Base-by-base conservation (phyloP, 2,329 filamentous ascomycete genomes). In the Myriosclerotinia duriaeana region DNA sequence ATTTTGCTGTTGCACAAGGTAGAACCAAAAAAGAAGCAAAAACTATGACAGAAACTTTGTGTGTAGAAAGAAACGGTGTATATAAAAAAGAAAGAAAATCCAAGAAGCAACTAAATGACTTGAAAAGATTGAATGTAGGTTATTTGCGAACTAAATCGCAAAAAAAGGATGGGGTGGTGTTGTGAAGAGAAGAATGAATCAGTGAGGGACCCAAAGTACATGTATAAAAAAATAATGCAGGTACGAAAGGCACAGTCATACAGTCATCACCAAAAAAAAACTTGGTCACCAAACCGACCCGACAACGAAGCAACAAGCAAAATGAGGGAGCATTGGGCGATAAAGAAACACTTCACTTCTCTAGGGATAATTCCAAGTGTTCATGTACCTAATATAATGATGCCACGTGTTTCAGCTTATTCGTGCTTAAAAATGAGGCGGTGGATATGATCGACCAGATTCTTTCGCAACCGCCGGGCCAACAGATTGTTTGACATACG, bases 341-440 rank as follows among this genome's bases (percentile, higher is more conserved):
- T 60, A 60, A 53, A 65, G 53, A 65, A 60, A 65, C 63, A 65
- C 54, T 65, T 60, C 63, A 65, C 48, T 53, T 22, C n/a, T 56
- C 44, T 53, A 30, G 34, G 63, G 20, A 50, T 34, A 22, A 42
- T 59, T 60, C 59, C 22, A 38, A 65, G 11, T 26, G 12, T 36
- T 59, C 36, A 34, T 42, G 44, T 59, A 65, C 44, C 54, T 59
- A 53, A 36, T 65, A 9, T 60, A 22, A 17, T 50, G 54, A 59
- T 65, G 63, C 63, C 63, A 65, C 63, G 63, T 65, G 63, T n/a
- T 65, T 59, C n/a, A 44, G 22, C 63, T 42, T 42, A 60, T 65
- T 65, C 63, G 53, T 65, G 38, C 53, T 36, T 60, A 26, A 65
- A 60, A 65, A 52, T 59, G 44, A 65, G 63, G 63, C 63, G 63